These are phyloP conservation scores for Magnolia changhungtana DNA, from an alignment of 164 flowering plant species.

Conservation along the genomic window DNA sequence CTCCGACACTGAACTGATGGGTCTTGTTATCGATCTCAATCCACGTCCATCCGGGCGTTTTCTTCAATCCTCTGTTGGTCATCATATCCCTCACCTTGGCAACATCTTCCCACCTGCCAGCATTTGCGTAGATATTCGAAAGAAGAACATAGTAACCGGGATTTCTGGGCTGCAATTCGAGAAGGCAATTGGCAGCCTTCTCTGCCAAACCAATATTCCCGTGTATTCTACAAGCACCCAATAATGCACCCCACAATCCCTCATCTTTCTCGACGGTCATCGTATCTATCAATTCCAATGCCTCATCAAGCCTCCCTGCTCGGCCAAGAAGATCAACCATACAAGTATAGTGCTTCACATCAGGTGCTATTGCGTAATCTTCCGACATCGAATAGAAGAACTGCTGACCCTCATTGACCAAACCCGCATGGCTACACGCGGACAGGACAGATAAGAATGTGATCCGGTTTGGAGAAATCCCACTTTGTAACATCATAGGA, in stretches of 20 bases:
- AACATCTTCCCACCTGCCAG: constrained; percentile 54
- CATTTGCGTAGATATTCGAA: constrained; percentile 59
- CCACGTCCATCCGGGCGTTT: constrained; percentile 60
- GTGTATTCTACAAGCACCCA: constrained; percentile 56
- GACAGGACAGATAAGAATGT: constrained; percentile 45
- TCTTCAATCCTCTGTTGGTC: constrained; percentile 38
- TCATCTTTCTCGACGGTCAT: constrained; percentile 42
- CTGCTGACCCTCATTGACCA: constrained; percentile 48
- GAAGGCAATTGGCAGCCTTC: constrained; percentile 43
- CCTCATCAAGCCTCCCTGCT: constrained; percentile 53
- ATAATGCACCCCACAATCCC: constrained; percentile 51
- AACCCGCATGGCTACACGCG: constrained; percentile 58
- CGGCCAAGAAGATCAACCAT: constrained; percentile 65
- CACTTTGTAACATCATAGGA: constrained; percentile 37
- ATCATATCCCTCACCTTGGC: constrained; percentile 42
- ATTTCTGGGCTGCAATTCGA: constrained; percentile 42
- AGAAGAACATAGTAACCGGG: constrained; percentile 58
- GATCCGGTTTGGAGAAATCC: constrained; percentile 41
- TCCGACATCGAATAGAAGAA: constrained; percentile 37
- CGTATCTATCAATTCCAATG: constrained; percentile 34
- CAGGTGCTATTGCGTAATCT: constrained; percentile 30
- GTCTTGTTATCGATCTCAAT: constrained; percentile 39
- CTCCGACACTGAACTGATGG: constrained; percentile 45
- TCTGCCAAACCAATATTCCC: constrained; percentile 40
- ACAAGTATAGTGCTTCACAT: constrained; percentile 57